phyloP scores from a whole-genome alignment of 208 protist species.

The Phytomonas sp. region DNA sequence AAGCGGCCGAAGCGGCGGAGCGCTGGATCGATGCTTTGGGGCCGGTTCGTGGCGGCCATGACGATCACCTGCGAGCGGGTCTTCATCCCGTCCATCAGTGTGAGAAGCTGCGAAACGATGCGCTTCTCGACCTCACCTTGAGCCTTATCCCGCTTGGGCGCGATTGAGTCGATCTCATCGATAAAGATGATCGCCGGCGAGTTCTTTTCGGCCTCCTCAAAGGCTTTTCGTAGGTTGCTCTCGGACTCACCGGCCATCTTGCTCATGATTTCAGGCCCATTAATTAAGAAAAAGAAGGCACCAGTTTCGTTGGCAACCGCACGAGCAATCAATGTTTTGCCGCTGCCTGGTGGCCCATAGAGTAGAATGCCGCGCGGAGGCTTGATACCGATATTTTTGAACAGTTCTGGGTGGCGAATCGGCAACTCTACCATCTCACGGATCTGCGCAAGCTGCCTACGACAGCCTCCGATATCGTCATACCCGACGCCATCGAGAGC shows the following conservation, averaged over 20 bases:
- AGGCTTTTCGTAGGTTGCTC: slow-evolving; percentile 98
- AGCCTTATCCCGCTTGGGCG: slow-evolving; percentile 99
- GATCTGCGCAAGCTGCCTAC: slow-evolving; percentile 98
- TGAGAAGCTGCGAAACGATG: slow-evolving; percentile 99
- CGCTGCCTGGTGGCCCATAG: slow-evolving; percentile 98
- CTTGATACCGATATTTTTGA: slow-evolving; percentile 98
- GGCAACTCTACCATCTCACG: slow-evolving; percentile 99
- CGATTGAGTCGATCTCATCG: slow-evolving; percentile 99
- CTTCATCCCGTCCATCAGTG: slow-evolving; percentile 99
- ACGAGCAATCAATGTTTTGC: slow-evolving; percentile 99
- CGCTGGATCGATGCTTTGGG: slow-evolving; percentile 98
- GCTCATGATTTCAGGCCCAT: slow-evolving; percentile 99
- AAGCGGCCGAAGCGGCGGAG: slow-evolving; percentile 99
- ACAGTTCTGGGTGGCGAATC: slow-evolving; percentile 98
- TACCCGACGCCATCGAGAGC: slow-evolving; percentile 93
- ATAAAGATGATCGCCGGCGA: slow-evolving; percentile 99
- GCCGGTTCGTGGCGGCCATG: slow-evolving; percentile 99
- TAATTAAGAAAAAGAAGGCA: slow-evolving; percentile 99
- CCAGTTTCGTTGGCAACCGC: slow-evolving; percentile 99
- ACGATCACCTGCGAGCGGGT: slow-evolving; percentile 97
- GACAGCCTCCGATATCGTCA: slow-evolving; percentile 99
- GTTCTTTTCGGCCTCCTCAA: slow-evolving; percentile 99
- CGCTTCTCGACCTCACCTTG: slow-evolving; percentile 99
- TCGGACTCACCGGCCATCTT: slow-evolving; percentile 99
- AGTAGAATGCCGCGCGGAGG: slow-evolving; percentile 96